Conservation (phyloP, 2,329 filamentous ascomycete species). For the Clonostachys rosea region DNA sequence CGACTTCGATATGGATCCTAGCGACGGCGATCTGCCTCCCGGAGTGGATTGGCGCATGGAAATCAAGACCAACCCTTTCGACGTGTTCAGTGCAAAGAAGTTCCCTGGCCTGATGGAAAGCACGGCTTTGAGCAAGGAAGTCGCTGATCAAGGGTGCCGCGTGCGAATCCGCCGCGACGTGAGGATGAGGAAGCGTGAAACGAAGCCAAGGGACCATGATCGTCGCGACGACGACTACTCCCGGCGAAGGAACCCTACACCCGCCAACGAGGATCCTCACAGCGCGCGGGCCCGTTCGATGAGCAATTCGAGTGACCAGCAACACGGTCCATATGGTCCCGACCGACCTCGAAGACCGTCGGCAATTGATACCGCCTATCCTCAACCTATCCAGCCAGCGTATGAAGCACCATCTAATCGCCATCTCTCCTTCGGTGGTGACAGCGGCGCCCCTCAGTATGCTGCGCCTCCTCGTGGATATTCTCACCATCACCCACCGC, state of each 20-base stretch:
- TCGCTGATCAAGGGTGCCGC: conserved; percentile 94
- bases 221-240: conserved; percentile 63
- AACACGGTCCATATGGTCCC: conserved; percentile 28
- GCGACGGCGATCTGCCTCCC: conserved; percentile 37
- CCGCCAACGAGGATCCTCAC: conserved; percentile 21
- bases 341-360: conserved; percentile 41
- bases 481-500: conserved; percentile 24
- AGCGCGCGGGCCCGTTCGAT: conserved; percentile 49
- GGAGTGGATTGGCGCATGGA: conserved; percentile 81
- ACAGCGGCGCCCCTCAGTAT: conserved; percentile 30
- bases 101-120: conserved; percentile 92
- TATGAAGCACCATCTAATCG: conserved; percentile 19
- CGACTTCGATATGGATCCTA: conserved; percentile 61
- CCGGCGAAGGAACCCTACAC: conserved; percentile 27
- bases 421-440: conserved; percentile 28
- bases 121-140: conserved; percentile 80
- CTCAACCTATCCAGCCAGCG: conserved; percentile 10
- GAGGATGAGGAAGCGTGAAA: conserved; percentile 80
- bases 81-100: conserved; percentile 95
- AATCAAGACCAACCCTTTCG: conserved; percentile 82
- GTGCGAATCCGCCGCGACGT: conserved; percentile 94
- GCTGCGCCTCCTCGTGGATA: conserved; percentile 27
- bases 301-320: conserved; percentile 52
- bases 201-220: conserved; percentile 53
- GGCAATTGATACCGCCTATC: conserved; percentile 35